phyloP scores from a whole-genome alignment of 768 basidiomycete species.

The Suillus paluster region DNA sequence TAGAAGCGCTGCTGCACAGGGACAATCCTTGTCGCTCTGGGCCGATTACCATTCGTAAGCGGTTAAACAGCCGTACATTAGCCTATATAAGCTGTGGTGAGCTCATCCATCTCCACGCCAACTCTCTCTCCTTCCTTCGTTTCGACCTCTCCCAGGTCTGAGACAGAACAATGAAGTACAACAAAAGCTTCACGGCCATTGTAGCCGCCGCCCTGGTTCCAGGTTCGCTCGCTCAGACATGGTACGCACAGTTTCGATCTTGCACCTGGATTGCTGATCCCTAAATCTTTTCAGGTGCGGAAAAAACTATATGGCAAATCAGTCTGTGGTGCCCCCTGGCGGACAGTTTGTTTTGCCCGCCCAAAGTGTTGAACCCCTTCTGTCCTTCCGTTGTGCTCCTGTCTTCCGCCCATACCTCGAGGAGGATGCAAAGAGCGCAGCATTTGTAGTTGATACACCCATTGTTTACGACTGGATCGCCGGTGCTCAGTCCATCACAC shows the following conservation, averaged over 20 bases:
- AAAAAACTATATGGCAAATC: slow-evolving; percentile 49
- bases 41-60: not conserved
- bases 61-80: not conserved
- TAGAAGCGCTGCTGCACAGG: not conserved
- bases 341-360: slow-evolving; percentile 47
- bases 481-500: slow-evolving; percentile 38
- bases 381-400: slow-evolving; percentile 52
- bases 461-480: slow-evolving; percentile 40
- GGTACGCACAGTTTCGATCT: slow-evolving; percentile 16
- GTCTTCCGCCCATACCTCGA: slow-evolving; percentile 52
- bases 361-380: slow-evolving; percentile 39
- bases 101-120: not conserved
- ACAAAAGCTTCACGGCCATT: slow-evolving; percentile 8
- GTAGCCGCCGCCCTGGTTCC: slow-evolving; percentile 17
- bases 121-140: not conserved
- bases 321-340: slow-evolving; percentile 48
- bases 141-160: not conserved
- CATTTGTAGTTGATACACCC: slow-evolving; percentile 43
- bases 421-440: slow-evolving; percentile 34
- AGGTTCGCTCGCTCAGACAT: slow-evolving; percentile 28
- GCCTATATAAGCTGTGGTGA: not conserved
- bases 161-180: slow-evolving; percentile 21
- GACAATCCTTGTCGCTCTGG: not conserved
- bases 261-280: not conserved
- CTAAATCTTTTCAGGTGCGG: slow-evolving; percentile 46